Evolutionary conservation across 257 asterid genomes (phyloP).

Genomic region (Forsythia viridissima): DNA sequence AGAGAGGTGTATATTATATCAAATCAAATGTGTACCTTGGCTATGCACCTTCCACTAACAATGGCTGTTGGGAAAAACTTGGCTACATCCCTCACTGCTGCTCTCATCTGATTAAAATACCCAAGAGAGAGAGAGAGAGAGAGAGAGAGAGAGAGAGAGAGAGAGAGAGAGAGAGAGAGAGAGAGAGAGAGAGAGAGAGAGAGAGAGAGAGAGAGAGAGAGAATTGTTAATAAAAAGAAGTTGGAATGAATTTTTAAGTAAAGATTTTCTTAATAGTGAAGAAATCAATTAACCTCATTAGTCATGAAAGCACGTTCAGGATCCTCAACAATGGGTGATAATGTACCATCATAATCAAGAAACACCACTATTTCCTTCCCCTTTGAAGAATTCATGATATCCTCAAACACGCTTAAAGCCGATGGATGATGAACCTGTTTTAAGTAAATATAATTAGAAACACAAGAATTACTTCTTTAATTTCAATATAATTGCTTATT

Average conservation of each 20-base stretch:
- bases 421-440: constrained; percentile 67
- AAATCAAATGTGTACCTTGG: constrained; percentile 33
- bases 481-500: background rate
- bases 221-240: background rate
- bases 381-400: constrained; percentile 41
- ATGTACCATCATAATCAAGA: constrained; percentile 79
- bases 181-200: too few species aligned
- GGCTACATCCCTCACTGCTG: constrained; percentile 65
- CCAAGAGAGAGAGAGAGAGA: too few species aligned
- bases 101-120: constrained; percentile 63
- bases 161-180: too few species aligned
- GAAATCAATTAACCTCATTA: constrained; percentile 41
- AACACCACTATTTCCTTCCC: constrained; percentile 77
- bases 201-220: too few species aligned
- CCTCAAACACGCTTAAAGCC: constrained; percentile 61
- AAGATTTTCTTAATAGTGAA: background rate
- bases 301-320: constrained; percentile 79
- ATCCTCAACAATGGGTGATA: constrained; percentile 77
- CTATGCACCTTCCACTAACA: constrained; percentile 79
- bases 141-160: too few species aligned
- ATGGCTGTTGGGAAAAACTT: constrained; percentile 84
- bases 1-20: too few species aligned
- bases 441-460: background rate
- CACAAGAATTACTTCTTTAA: background rate
- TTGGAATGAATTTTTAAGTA: background rate